Evolutionary conservation across 257 asterid species (phyloP), one percentile per base, ranked within the genome.

Genomic region (Nicotiana tomentosiformis): DNA sequence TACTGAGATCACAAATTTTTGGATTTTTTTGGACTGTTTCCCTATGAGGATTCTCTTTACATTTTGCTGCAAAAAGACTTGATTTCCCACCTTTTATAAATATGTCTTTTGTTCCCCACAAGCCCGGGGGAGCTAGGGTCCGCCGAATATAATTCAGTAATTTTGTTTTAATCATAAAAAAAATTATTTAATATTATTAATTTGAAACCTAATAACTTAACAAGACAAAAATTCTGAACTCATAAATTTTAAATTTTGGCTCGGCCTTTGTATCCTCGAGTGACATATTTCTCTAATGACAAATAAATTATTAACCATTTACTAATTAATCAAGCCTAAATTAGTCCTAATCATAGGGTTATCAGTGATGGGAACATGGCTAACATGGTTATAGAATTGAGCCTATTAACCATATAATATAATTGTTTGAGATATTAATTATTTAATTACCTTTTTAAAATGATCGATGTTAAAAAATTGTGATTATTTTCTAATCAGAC

Each of bases 231-330:
- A 43, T 43, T 0, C 3, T 43, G 0, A 43, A 43, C 0, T 9
- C 0, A 0, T 43, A 43, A 43, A 0, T 1, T 43, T 9, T 0
- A 43, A 43, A 8, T 43, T 8, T 0, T 8, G 2, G 0, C 1
- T 43, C 11, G 51, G 0, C 11, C 2, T 8, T 1, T 2, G 0
- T 0, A 0, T 4, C 12, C 78, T 49, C 80, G 7, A 74, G 62
- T 7, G 62, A 16, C 14, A 7, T 72, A 72, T 72, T 72, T 23
- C 26, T 23, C 26, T 15, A 74, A 26, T 49, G 4, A 51, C 8
- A 72, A 23, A 7, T 3, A 74, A 49, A 23, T 49, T 15, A 26
- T 49, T 49, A 60, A 26, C 8, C 43, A 74, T 49, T 23, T 8
- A 74, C 5, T 49, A 15, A 51, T 72, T 72, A 72, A 15, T 74